Base-by-base conservation (phyloP, 2,329 filamentous ascomycete species). In the Aciculosporium take region DNA sequence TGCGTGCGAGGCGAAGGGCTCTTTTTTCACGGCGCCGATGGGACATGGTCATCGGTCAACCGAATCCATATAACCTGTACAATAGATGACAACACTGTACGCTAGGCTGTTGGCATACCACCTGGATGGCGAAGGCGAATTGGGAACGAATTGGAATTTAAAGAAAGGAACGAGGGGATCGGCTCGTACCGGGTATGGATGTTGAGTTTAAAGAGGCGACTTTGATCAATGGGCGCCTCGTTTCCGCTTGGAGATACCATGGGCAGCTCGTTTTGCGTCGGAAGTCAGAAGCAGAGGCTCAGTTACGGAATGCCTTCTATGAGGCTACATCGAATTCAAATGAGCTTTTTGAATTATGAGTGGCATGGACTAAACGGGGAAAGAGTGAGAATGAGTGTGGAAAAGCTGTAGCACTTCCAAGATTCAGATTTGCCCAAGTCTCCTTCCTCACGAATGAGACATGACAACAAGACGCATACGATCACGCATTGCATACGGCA, bases 1-100 rank as follows among this genome's bases (percentile, higher is more conserved):
- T 5, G 8, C n/a, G n/a, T 35, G 20, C 33, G 33, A 24, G n/a
- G 13, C 33, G 20, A 17, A 25, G 23, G n/a, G 7, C 9, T 2
- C 15, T 25, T 9, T 25, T 6, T 10, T 7, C 17, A 5, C n/a
- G 23, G 21, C 18, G 20, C 7, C 21, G 33, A 35, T 25, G 21
- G 13, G n/a, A 15, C 20, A 25, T n/a, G 3, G n/a, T 13, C 20
- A 24, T 10, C 33, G 8, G 21, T 25, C 33, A 35, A 38, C n/a
- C 30, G 21, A 31, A 24, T 13, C 13, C n/a, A 51, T 29, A 45
- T 37, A 46, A 47, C 39, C 44, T 54, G 52, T 54, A 54, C 46
- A 53, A 45, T 55, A 54, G 52, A 47, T 48, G 44, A 45, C 38
- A 38, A 28, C 23, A 34, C 18, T 42, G 40, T 24, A 34, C 40